These are phyloP conservation scores for Coemansia reversa DNA, from an alignment of 192 early-diverging fungal genomes.

Conservation along the genomic window DNA sequence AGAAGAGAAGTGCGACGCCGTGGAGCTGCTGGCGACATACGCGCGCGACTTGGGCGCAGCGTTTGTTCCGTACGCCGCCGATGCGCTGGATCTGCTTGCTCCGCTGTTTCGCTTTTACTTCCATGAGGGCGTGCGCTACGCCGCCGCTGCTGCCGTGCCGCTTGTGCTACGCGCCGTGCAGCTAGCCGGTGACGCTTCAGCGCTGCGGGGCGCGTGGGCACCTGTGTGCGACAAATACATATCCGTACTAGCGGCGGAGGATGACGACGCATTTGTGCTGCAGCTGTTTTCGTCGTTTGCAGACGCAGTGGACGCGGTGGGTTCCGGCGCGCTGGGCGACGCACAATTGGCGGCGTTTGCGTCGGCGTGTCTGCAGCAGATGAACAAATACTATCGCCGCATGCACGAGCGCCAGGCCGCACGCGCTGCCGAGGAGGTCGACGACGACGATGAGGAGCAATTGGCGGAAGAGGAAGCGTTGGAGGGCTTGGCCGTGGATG, in stretches of 20 bases:
- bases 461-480: conserved; percentile 81
- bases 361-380: conserved; percentile 64
- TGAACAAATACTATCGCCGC: conserved; percentile 76
- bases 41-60: conserved; percentile 86
- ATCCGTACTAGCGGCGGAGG: conserved; percentile 75
- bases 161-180: conserved; percentile 67
- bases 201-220: conserved; percentile 64
- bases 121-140: conserved; percentile 93
- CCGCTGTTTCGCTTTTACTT: conserved; percentile 96
- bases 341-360: conserved; percentile 73
- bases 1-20: conserved; percentile 97
- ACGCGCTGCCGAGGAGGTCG: conserved; percentile 76
- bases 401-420: conserved; percentile 72
- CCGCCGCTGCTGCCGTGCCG: conserved; percentile 82
- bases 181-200: conserved; percentile 36
- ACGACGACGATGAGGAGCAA: conserved; percentile 91
- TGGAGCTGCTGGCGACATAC: conserved; percentile 97
- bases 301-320: conserved; percentile 59
- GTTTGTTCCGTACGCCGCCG: conserved; percentile 82
- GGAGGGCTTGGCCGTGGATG: conserved; percentile 57
- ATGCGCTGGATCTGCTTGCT: conserved; percentile 81
- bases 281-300: conserved; percentile 77
- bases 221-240: conserved; percentile 73
- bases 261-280: conserved; percentile 76
- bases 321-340: conserved; percentile 50